Base-by-base conservation (phyloP, 2,329 filamentous ascomycete genomes). In the Dryadomyces sulphureus region DNA sequence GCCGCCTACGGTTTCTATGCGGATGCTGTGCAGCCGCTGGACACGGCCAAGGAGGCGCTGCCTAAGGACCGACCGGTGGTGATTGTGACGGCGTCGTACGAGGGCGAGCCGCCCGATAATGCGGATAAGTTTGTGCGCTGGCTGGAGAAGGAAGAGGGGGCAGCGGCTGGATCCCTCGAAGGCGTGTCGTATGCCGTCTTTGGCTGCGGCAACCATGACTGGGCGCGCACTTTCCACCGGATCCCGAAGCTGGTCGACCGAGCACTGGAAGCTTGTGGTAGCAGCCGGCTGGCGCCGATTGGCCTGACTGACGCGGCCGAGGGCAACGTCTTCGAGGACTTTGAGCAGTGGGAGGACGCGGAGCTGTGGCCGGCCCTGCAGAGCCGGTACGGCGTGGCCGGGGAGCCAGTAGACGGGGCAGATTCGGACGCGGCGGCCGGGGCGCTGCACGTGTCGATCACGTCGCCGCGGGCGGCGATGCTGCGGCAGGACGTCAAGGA, bases 31-130 rank as follows among this genome's bases (percentile, higher is more conserved):
- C 70, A 71, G 5, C 69, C 87, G 12, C 70, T 80, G 30, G 87
- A 83, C 54, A 82, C 82, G 3, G 82, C 78, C 9, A 85, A 86
- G 56, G 70, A 75, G 41, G 69, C 72, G 3, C 57, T 88, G 0
- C 73, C 79, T 0, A 75, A 66, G 43, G 67, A 73, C 22, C 67
- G 72, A 7, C 81, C 82, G 0, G 68, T 83, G 0, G 64, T 85
- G 21, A 69, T 88, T 42, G 69, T 89, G 50, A 79, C 78, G 0
- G 73, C 83, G 0, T 55, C 77, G 1, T 89, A 88, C 53, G 83
- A 89, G 54, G 84, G 84, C 1, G 70, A 84, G 46, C 79, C 84
- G 0, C 75, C 82, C 0, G 80, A 85, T 50, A 87, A 89, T 50
- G 84, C 83, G 0, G 69, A 65, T 0, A 69, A 75, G 42, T 88